phyloP scores from a whole-genome alignment of 2,329 filamentous ascomycete species.

The Laburnicola sp. region DNA sequence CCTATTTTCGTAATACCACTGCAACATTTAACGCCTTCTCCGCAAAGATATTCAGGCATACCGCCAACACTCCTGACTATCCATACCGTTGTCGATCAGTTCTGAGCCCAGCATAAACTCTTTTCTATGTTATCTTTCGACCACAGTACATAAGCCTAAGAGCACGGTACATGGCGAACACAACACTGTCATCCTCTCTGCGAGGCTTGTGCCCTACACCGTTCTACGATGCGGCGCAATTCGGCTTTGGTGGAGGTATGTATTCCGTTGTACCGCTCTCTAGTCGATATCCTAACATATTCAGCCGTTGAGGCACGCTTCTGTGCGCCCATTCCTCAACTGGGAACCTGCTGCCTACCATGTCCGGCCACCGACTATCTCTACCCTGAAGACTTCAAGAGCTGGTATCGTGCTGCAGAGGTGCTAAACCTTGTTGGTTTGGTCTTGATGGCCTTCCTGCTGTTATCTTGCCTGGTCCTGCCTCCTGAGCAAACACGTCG shows the following conservation, averaged over 20 bases:
- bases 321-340: constrained; percentile 53
- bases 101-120: neutral
- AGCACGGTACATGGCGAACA: constrained; percentile 35
- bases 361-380: constrained; percentile 84
- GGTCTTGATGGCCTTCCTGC: constrained; percentile 71
- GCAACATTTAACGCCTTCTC: constrained; percentile 8
- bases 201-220: constrained; percentile 65
- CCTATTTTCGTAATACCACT: constrained; percentile 18
- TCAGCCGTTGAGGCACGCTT: constrained; percentile 60
- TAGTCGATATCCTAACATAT: constrained; percentile 35
- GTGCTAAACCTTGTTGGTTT: constrained; percentile 80
- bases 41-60: constrained; percentile 13
- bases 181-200: constrained; percentile 34
- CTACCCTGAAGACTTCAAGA: constrained; percentile 59
- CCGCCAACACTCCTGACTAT: neutral
- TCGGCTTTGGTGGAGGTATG: constrained; percentile 69
- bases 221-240: constrained; percentile 67
- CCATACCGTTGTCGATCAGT: neutral
- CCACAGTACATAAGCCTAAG: constrained; percentile 1
- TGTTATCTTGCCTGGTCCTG: constrained; percentile 77
- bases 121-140: constrained; percentile 23
- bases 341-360: constrained; percentile 76
- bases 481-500: constrained; percentile 87
- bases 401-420: constrained; percentile 69
- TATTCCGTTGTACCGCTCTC: constrained; percentile 18